phyloP scores from a whole-genome alignment of 2,329 filamentous ascomycete genomes.

The Aureobasidium melanogenum region DNA sequence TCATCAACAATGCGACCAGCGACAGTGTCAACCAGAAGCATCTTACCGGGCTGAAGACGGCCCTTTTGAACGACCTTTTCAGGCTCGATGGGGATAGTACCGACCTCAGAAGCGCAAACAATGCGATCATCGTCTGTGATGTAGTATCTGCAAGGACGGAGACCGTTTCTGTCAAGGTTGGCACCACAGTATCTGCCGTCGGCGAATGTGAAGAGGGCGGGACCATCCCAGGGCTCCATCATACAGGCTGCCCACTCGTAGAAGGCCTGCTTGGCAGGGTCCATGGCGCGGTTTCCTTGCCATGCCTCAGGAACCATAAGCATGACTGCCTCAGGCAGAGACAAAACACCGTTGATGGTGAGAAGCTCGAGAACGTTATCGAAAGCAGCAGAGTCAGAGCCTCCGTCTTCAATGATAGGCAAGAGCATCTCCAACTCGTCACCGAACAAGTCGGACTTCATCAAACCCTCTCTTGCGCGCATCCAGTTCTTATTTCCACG shows the following conservation, averaged over 20 bases:
- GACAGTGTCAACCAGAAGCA: slow-evolving; percentile 90
- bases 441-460: slow-evolving; percentile 86
- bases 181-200: slow-evolving; percentile 95
- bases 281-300: slow-evolving; percentile 89
- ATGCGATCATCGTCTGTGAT: slow-evolving; percentile 95
- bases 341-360: slow-evolving; percentile 91
- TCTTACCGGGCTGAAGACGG: slow-evolving; percentile 84
- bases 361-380: slow-evolving; percentile 93
- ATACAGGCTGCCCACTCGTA: slow-evolving; percentile 98
- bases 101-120: slow-evolving; percentile 93
- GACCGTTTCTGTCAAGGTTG: slow-evolving; percentile 90
- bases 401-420: slow-evolving; percentile 91
- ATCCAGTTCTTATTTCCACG: slow-evolving; percentile 99
- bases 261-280: slow-evolving; percentile 90
- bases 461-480: slow-evolving; percentile 88
- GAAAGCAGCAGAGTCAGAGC: slow-evolving; percentile 93
- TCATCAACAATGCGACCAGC: slow-evolving; percentile 91
- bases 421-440: slow-evolving; percentile 86
- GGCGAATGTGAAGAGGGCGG: slow-evolving; percentile 92
- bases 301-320: slow-evolving; percentile 97
- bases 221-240: slow-evolving; percentile 99
- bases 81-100: slow-evolving; percentile 83
- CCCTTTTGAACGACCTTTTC: slow-evolving; percentile 89
- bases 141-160: slow-evolving; percentile 93
- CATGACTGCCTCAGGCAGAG: slow-evolving; percentile 93